Evolutionary conservation across 192 early-diverging fungal species (phyloP).

Genomic region (Backusella circina): DNA sequence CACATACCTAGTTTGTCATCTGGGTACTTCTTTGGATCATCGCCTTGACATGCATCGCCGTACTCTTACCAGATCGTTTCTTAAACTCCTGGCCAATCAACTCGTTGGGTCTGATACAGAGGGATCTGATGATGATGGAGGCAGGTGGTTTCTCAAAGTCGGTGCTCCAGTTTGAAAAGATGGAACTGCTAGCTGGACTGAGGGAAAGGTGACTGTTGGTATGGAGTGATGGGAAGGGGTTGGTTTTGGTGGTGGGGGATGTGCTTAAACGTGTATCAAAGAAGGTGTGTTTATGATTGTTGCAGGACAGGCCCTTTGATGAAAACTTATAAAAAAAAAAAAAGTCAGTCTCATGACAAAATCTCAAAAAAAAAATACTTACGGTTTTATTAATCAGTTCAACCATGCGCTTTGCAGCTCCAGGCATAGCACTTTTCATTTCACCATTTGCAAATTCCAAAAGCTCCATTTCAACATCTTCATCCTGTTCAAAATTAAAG

Average conservation of each 20-base stretch:
- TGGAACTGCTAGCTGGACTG: not conserved
- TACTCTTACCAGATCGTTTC: constrained; percentile 20
- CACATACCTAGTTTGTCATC: constrained; percentile 72
- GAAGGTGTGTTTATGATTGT: not conserved
- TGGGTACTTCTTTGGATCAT: constrained; percentile 32
- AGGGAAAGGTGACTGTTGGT: not conserved
- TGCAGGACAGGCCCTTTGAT: not conserved
- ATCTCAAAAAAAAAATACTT: not conserved
- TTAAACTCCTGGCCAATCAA: constrained; percentile 38
- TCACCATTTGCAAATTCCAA: constrained; percentile 50
- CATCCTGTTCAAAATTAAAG: constrained; percentile 57
- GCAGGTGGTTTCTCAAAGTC: constrained; percentile 6
- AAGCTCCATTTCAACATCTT: constrained; percentile 40
- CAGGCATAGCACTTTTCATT: constrained; percentile 42
- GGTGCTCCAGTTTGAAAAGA: not conserved
- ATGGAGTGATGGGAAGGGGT: not conserved
- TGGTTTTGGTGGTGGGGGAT: not conserved
- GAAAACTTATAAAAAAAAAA: constrained; percentile 8
- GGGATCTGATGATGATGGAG: not conserved
- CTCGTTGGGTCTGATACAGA: constrained; percentile 57
- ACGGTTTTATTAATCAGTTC: constrained; percentile 55
- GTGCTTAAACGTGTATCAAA: not conserved
- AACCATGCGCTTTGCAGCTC: constrained; percentile 41
- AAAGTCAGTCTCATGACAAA: not conserved
- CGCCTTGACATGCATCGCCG: constrained; percentile 39